A percentile compares a stretch with the other conserved stretches of the same genome.
Evolutionary conservation across 352 stramenopile species (phyloP).

Genomic region (Phytopythium sindhum): DNA sequence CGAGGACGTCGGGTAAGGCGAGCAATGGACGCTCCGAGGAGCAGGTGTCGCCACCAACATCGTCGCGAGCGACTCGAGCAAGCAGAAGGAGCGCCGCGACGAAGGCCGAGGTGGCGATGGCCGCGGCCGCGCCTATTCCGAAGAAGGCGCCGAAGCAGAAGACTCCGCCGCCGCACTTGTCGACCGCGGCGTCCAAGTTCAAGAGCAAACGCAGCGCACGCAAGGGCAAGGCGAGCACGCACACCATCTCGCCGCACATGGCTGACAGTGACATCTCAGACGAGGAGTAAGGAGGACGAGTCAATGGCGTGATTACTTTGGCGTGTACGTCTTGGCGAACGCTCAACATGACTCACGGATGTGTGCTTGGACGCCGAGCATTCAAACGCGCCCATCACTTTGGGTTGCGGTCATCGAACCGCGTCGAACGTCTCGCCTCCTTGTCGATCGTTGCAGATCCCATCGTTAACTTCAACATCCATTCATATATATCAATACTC

Average conservation of each 20-base stretch:
- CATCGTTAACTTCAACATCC: background rate
- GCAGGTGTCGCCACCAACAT: background rate
- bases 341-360: background rate
- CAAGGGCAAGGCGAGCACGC: constrained; percentile 15
- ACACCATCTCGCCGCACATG: constrained; percentile 41
- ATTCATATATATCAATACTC: background rate
- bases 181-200: background rate
- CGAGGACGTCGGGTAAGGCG: background rate
- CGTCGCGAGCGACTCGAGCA: background rate
- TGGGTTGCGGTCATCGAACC: too few relatives aligned
- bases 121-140: background rate
- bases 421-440: background rate
- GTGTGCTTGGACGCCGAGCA: background rate
- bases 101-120: background rate
- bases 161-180: background rate
- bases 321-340: too few relatives aligned
- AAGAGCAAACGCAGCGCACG: constrained; percentile 3
- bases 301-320: background rate
- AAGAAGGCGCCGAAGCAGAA: background rate
- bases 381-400: too few relatives aligned
- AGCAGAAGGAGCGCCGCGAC: background rate
- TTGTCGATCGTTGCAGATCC: background rate
- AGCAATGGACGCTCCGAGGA: background rate
- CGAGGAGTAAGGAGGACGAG: constrained; percentile 25
- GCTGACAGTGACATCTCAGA: constrained; percentile 31